These are phyloP conservation scores for Aspergillus diversus DNA, from an alignment of 495 filamentous ascomycete species.

Conservation along the genomic window DNA sequence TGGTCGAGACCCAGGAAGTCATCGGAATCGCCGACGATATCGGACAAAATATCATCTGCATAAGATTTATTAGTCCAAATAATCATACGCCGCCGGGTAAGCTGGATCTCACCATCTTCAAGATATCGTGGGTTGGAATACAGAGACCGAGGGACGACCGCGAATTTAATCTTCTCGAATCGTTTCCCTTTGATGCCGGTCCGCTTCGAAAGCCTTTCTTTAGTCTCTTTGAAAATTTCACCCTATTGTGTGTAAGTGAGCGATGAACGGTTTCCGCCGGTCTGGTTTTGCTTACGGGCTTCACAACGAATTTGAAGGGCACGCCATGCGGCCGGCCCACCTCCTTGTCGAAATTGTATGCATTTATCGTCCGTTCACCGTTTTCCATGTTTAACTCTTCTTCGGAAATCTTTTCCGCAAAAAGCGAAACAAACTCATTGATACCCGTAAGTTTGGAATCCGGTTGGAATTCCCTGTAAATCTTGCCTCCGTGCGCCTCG, in stretches of 20 bases:
- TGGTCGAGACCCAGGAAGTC: conserved; percentile 92
- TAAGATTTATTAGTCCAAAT: conserved; percentile 9
- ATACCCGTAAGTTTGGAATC: conserved; percentile 70
- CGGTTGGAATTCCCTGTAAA: conserved; percentile 70
- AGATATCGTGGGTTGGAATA: conserved; percentile 82
- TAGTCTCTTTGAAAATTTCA: conserved; percentile 88
- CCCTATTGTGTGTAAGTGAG: conserved; percentile 55
- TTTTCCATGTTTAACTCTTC: conserved; percentile 69
- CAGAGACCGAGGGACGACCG: conserved; percentile 67
- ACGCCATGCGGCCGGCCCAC: conserved; percentile 76
- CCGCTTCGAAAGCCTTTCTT: conserved; percentile 83
- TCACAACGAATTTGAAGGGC: conserved; percentile 89
- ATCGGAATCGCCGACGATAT: conserved; percentile 67
- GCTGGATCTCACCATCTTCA: conserved; percentile 71
- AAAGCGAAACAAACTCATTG: conserved; percentile 82
- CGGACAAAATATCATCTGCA: conserved; percentile 81
- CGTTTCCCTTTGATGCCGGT: conserved; percentile 96
- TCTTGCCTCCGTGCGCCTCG: conserved; percentile 76
- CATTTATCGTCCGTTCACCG: conserved; percentile 66
- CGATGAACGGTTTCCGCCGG: not conserved
- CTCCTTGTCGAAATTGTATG: conserved; percentile 92
- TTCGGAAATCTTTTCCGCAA: conserved; percentile 78
- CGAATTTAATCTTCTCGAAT: conserved; percentile 98
- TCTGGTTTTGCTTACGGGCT: conserved; percentile 63
- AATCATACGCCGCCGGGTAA: not conserved